Base-by-base conservation (phyloP, 2,329 filamentous ascomycete genomes). In the Colletotrichum truncatum region DNA sequence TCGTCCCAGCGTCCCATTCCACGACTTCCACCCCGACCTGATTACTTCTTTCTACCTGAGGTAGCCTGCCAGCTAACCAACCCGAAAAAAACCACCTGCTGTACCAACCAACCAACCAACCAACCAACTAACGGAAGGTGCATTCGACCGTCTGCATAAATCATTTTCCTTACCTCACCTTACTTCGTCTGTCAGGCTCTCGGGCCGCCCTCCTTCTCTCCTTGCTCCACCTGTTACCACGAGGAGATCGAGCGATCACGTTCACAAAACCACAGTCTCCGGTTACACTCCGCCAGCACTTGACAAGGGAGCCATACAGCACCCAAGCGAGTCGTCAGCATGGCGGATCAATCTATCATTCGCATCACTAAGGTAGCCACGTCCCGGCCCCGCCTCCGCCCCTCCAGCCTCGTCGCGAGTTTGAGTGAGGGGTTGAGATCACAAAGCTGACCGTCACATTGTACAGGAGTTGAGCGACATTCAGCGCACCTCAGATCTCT, bases 321-420 rank as follows among this genome's bases (percentile, higher is more conserved):
- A 38, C 52, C 43, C 21, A 16, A 14, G 30, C 32, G 36, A 69
- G 63, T 64, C 53, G 68, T 71, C 73, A 76, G 68, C 72, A 93
- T 93, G 90, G 89, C 91, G 67, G 93, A 96, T 78, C 93, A 97
- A 78, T 93, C 92, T 65, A 93, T 97, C 73, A 90, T 97, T 71
- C 91, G 93, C 69, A 95, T 97, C 78, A 92, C 92, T 69, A 92
- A 93, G 82, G 91, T 93, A 82, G 71, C 83, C 30, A 32, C 26
- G 21, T 10, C 78, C 63, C 25, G 21, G 41, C 65, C 69, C 61
- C 46, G 55, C 62, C 67, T 39, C 25, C 36, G 23, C 34, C 16
- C 41, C 16, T 36, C 16, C 34, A 14, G 11, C 28, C 46, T 36
- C 61, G 28, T 39, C 43, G 32, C 16, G 23, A 18, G 25, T 43